These are phyloP conservation scores for Trichoderma sp. DNA, from an alignment of 2,329 filamentous ascomycete species.

Conservation along the genomic window DNA sequence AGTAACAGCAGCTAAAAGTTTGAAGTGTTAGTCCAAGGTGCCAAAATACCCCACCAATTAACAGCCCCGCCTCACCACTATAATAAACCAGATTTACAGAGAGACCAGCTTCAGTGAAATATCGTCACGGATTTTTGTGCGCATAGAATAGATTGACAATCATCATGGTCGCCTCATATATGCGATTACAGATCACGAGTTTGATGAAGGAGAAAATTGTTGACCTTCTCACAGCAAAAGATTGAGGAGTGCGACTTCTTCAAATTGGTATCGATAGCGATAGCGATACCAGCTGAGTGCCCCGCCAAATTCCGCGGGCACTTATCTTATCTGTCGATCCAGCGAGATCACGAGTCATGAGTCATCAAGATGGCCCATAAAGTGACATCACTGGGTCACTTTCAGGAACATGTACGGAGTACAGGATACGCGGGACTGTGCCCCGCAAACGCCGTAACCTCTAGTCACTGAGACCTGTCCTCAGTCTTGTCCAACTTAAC, in stretches of 20 bases:
- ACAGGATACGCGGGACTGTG: neutral
- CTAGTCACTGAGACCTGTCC: neutral
- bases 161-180: neutral
- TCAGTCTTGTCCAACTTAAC: neutral
- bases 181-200: neutral
- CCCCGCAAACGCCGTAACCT: neutral
- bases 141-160: neutral
- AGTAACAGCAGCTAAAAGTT: neutral
- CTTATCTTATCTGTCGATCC: conserved; percentile 12
- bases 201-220: neutral
- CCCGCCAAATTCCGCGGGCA: neutral
- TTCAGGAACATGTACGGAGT: neutral
- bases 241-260: neutral
- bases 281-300: neutral
- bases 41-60: neutral
- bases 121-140: neutral
- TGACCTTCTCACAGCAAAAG: neutral
- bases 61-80: neutral
- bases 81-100: neutral
- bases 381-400: neutral
- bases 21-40: neutral
- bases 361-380: neutral
- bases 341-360: neutral
- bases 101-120: neutral
- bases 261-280: neutral